Evolutionary conservation across 768 basidiomycete species (phyloP), one percentile per base, ranked within the genome.

Genomic region (Candolleomyces efflorescens): DNA sequence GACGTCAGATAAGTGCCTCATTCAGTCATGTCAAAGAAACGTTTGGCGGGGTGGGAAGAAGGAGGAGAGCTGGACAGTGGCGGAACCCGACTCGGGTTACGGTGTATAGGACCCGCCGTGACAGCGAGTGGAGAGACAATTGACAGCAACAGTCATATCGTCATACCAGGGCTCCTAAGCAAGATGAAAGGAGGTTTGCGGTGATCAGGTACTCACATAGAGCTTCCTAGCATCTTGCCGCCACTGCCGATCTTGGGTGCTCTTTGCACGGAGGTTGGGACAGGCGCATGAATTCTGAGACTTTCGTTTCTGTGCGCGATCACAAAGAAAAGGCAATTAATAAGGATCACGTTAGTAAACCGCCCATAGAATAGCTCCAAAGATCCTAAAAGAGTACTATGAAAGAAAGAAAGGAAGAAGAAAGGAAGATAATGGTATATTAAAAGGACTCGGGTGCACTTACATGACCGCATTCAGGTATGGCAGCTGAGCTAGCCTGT

Each of bases 391-490:
- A 5, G 32, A 32, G 32, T 1, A 32, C 6, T 7, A 32, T 32
- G 32, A 32, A 32, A 32, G 32, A 32, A 32, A 32, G 32, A 32
- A 32, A 11, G 11, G 11, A 32, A 11, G 11, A 32, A 32, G 32
- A 11, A 32, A 32, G 11, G 32, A 32, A 32, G 32, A 11, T 11
- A 32, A 32, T 5, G 11, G 32, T 32, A 32, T 5, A 32, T 32
- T 32, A 32, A 32, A 5, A 32, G 32, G 32, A 32, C 32, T 32
- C 32, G 32, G 32, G 32, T 32, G 32, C 32, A 68, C 73, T 36
- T 56, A 76, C 75, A 75, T 68, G 22, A 71, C 68, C 4, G 71
- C 74, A 53, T 75, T 74, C 37, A 73, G 51, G 32, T 71, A 68
- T 38, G 62, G 65, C 44, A 70, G 43, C 4, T 60, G 56, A 12